Base-by-base conservation (phyloP, 257 asterid genomes). In the Scutellaria barbata region DNA sequence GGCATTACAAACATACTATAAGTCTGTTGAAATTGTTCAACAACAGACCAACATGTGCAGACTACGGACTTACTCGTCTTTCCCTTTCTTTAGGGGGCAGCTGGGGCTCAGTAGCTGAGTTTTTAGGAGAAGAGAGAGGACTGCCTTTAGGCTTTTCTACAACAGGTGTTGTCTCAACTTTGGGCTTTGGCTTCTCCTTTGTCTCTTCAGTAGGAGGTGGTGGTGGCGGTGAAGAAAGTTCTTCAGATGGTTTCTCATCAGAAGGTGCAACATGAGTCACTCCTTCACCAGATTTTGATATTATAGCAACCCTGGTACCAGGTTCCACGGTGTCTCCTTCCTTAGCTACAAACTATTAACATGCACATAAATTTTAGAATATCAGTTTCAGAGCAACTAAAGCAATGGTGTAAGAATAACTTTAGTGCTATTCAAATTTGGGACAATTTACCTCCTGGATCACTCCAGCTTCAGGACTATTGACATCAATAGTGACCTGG, bases 281-380 rank as follows among this genome's bases (percentile, higher is more conserved):
- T 76, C 86, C 97, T 81, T 90, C 96, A 70, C 81, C 90, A 71
- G 97, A 89, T 80, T 86, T 93, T 69, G 98, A 87, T 79, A 90
- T 93, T 74, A 93, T 77, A 11, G 96, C 98, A 51, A 94, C 81
- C 84, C 84, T 86, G 56, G 90, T 80, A 64, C 97, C 98, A 71
- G 97, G 98, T 73, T 87, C 97, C 61, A 93, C 96, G 4, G 92
- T 93, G 63, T 93, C 97, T 39, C 98, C 98, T 82, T 93, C 97
- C 78, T 87, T 89, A 69, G 96, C 96, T 66, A 87, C 63, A 73
- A 87, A 82, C 98, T 93, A 81, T n/a, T 45, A 55, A 10, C 66
- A 66, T 18, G 40, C 25, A 22, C 25, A 1, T 22, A 22, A 22
- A 57, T 1, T 2, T 56, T 48, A 53, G 45, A 61, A 41, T 10